Evolutionary conservation across 2,329 filamentous ascomycete genomes (phyloP).

Genomic region (Phialophora tarda): DNA sequence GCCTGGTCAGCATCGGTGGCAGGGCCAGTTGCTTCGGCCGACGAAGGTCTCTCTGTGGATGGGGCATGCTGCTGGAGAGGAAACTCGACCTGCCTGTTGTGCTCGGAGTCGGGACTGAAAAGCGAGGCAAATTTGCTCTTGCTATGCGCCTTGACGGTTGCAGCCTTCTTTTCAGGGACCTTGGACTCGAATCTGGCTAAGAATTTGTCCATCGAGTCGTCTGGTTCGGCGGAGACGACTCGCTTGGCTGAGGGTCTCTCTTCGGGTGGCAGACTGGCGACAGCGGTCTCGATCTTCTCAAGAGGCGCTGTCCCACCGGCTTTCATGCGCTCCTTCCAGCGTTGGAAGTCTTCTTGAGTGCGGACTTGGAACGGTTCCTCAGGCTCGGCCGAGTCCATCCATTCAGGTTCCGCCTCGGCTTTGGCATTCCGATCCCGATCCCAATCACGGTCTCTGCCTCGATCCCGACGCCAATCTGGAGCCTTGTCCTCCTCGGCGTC

Average conservation of each 20-base stretch:
- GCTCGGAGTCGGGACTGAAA: constrained; percentile 60
- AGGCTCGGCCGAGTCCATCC: constrained; percentile 73
- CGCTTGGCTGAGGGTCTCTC: constrained; percentile 42
- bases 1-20: constrained; percentile 73
- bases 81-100: constrained; percentile 39
- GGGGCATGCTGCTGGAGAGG: constrained; percentile 38
- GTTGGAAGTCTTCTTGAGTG: constrained; percentile 89
- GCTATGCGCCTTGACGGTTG: constrained; percentile 64
- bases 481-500: constrained; percentile 56
- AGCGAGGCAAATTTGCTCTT: constrained; percentile 87
- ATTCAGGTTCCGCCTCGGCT: constrained; percentile 82
- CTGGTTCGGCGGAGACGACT: constrained; percentile 34
- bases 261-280: constrained; percentile 40
- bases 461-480: constrained; percentile 67
- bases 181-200: constrained; percentile 39
- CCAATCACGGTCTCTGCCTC: constrained; percentile 61
- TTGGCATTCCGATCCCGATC: constrained; percentile 61
- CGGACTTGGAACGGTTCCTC: constrained; percentile 64
- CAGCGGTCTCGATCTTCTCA: constrained; percentile 38
- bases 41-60: constrained; percentile 46
- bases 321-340: constrained; percentile 92
- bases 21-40: constrained; percentile 39
- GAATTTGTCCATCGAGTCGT: constrained; percentile 40
- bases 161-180: constrained; percentile 48
- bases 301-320: constrained; percentile 52